phyloP scores from a whole-genome alignment of 164 flowering plant genomes.

The Nymphaea thermarum region DNA sequence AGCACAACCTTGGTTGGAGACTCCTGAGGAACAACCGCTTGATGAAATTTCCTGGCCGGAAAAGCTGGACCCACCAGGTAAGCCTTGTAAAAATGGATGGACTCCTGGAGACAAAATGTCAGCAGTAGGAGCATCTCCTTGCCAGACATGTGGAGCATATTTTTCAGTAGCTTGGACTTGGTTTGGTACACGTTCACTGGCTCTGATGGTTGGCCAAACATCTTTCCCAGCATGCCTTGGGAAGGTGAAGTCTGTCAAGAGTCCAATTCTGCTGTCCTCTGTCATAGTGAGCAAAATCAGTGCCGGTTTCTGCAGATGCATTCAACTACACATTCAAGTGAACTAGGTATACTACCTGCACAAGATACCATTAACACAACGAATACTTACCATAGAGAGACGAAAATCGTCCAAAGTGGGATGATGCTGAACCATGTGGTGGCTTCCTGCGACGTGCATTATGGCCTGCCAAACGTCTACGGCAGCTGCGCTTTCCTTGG shows the following conservation, averaged over 20 bases:
- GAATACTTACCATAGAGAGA: slow-evolving; percentile 47
- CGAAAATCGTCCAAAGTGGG: slow-evolving; percentile 46
- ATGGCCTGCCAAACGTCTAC: slow-evolving; percentile 92
- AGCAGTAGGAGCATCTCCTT: neutral
- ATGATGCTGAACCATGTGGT: slow-evolving; percentile 40
- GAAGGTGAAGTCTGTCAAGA: slow-evolving; percentile 61
- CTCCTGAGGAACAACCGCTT: slow-evolving; percentile 40
- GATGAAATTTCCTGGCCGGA: slow-evolving; percentile 32
- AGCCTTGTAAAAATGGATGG: slow-evolving; percentile 23
- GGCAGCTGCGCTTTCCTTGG: slow-evolving; percentile 92
- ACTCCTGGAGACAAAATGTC: neutral
- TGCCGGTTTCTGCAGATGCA: too few species aligned
- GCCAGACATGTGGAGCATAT: neutral
- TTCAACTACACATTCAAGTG: neutral
- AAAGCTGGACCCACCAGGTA: slow-evolving; percentile 26
- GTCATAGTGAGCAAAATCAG: slow-evolving; percentile 7
- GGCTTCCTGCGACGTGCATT: slow-evolving; percentile 96
- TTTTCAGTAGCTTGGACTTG: slow-evolving; percentile 4
- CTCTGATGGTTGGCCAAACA: slow-evolving; percentile 32
- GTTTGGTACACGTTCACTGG: slow-evolving; percentile 23
- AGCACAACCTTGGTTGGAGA: slow-evolving; percentile 78
- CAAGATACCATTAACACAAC: neutral
- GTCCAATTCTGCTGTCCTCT: slow-evolving; percentile 51
- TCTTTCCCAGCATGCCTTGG: slow-evolving; percentile 29
- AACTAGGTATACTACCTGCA: neutral